Percentiles rank a stretch among this genome's conserved stretches.
These are phyloP conservation scores for Hericium coralloides DNA, from an alignment of 768 basidiomycete genomes.

Conservation along the genomic window DNA sequence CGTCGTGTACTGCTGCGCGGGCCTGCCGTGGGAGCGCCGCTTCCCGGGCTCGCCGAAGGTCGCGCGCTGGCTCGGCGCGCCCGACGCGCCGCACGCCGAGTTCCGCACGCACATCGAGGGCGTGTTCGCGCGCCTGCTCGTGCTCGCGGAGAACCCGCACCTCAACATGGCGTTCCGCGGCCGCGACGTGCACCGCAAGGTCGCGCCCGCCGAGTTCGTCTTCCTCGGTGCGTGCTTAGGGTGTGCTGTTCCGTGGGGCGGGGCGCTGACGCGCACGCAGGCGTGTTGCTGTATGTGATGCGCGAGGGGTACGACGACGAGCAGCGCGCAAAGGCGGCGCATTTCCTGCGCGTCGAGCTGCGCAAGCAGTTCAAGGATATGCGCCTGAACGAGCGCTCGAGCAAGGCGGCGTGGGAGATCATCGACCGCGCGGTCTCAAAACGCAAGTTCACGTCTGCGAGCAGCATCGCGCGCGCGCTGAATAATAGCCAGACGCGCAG, in stretches of 20 bases:
- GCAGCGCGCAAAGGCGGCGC: constrained; percentile 48
- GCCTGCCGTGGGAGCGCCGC: constrained; percentile 31
- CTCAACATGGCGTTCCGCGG: constrained; percentile 22
- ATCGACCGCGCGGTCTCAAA: constrained; percentile 25
- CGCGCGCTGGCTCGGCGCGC: constrained; percentile 32
- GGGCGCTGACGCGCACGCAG: constrained; percentile 25
- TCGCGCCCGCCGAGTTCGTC: constrained; percentile 71
- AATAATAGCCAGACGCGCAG: background rate
- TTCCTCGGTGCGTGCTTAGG: constrained; percentile 52
- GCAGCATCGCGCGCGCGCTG: background rate
- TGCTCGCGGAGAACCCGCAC: constrained; percentile 33
- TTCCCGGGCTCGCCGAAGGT: constrained; percentile 40
- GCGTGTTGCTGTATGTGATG: constrained; percentile 56
- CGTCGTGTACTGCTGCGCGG: constrained; percentile 59
- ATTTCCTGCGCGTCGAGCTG: constrained; percentile 46
- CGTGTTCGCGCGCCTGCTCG: constrained; percentile 44
- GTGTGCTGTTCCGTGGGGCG: too few relatives aligned
- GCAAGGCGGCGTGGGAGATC: constrained; percentile 49
- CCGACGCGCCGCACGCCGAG: constrained; percentile 28
- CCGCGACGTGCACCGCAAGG: constrained; percentile 36
- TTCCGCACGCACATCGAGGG: constrained; percentile 48
- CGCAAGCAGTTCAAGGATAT: constrained; percentile 54
- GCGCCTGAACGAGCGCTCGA: constrained; percentile 49
- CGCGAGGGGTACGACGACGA: constrained; percentile 29
- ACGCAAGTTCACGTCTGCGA: background rate